These are phyloP conservation scores for Arthrobotrys iridis DNA, from an alignment of 2,329 filamentous ascomycete genomes.

Conservation along the genomic window DNA sequence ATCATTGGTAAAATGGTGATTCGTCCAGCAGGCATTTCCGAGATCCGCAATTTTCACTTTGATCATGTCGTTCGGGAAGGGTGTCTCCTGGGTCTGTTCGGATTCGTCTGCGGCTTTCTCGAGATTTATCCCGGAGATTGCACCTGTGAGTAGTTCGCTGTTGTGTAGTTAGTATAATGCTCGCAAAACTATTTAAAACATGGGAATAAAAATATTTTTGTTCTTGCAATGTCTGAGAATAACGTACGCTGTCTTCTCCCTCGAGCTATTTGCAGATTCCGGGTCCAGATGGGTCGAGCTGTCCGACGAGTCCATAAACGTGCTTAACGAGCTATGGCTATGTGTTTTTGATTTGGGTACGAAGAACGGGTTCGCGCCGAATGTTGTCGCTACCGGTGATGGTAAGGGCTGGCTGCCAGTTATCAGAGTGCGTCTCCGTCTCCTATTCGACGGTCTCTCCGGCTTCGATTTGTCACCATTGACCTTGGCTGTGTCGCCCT, in stretches of 20 bases:
- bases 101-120: conserved; percentile 78
- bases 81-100: conserved; percentile 61
- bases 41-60: conserved; percentile 99
- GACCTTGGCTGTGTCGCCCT: conserved; percentile 63
- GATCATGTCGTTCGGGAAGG: conserved; percentile 74
- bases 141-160: conserved; percentile 87
- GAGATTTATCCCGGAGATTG: conserved; percentile 93
- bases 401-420: conserved; percentile 96
- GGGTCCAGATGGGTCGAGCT: conserved; percentile 61
- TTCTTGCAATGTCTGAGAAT: neutral
- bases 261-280: conserved; percentile 75
- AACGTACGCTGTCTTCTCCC: conserved; percentile 92
- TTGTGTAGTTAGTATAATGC: neutral
- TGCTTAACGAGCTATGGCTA: conserved; percentile 58
- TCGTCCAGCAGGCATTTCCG: conserved; percentile 98
- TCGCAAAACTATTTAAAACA: conserved; percentile 31
- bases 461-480: conserved; percentile 74
- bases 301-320: conserved; percentile 55
- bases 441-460: conserved; percentile 81
- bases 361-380: conserved; percentile 66
- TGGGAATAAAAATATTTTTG: conserved; percentile 6
- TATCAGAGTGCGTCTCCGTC: conserved; percentile 90
- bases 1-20: conserved; percentile 98
- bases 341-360: conserved; percentile 55
- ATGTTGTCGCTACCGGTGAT: conserved; percentile 90